Base-by-base conservation (phyloP, 768 basidiomycete genomes). In the Xerocomellus intermedius region DNA sequence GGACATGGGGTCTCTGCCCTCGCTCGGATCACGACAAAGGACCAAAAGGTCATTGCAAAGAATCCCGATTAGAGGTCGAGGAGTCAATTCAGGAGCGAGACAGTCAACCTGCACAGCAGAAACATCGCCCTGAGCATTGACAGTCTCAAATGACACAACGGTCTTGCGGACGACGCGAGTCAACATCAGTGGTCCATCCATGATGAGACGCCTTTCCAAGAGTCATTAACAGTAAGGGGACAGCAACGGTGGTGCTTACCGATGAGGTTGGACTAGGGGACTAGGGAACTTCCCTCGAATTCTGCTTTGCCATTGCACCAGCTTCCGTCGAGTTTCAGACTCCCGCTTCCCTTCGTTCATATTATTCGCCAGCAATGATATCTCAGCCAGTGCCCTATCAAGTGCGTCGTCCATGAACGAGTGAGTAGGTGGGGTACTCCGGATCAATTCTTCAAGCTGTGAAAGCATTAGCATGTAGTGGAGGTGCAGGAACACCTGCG, bases 341-440 rank as follows among this genome's bases (percentile, higher is more conserved):
- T 98, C 95, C 2, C 97, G 85, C 71, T 98, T 98, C 58, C 94
- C 93, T 74, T 99, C 97, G 70, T 99, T 99, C 91, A 99, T 97
- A 65, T 91, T 90, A 47, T 84, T 91, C 3, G 97, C 94, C 47
- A 98, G 74, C 13, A 83, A 83, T 1, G 94, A 84, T 60, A 98
- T 97, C 73, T 96, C 92, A 19, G 84, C 77, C 42, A 97, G 72
- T 7, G 95, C 95, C 53, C 83, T 84, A 60, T 93, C 91, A 50
- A 99, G 77, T 24, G 91, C 84, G 65, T 95, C 91, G 58, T 89
- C 89, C 68, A 84, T 76, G 58, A 83, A 86, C 43, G 91, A 85
- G 44, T 83, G 79, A 41, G 77, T 75, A 19, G 93, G 89, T n/a
- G 93, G 91, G 21, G 93, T 95, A 66, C 85, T 87, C 61, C 87